Evolutionary conservation across 2,329 filamentous ascomycete genomes (phyloP).

Genomic region (Cladosporium sp.): DNA sequence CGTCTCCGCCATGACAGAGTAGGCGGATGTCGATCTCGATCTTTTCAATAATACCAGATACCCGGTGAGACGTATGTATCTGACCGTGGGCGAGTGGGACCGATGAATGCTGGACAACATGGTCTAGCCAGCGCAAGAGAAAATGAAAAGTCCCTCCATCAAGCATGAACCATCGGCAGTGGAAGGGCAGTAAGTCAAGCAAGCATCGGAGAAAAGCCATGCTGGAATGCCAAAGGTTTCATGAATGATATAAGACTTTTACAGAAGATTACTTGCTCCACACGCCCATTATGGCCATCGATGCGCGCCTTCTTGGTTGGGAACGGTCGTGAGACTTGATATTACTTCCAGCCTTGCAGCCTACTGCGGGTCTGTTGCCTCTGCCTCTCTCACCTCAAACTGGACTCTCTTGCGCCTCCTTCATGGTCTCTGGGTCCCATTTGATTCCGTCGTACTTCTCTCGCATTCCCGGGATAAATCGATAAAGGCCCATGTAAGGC

Average conservation of each 20-base stretch:
- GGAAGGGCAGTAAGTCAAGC: not conserved
- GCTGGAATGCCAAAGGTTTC: too few species aligned
- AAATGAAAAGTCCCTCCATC: too few species aligned
- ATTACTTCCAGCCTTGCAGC: not conserved
- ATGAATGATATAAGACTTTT: not conserved
- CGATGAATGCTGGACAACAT: too few species aligned
- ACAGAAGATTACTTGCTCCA: not conserved
- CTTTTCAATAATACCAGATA: not conserved
- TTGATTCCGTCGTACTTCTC: slow-evolving; percentile 28
- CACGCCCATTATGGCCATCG: not conserved
- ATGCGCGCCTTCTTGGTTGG: too few species aligned
- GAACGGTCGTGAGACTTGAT: too few species aligned
- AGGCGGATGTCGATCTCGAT: not conserved
- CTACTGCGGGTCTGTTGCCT: not conserved
- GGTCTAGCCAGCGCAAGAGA: not conserved
- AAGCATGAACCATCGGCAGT: too few species aligned
- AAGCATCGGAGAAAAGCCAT: not conserved
- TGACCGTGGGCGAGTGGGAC: not conserved
- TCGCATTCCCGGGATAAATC: slow-evolving; percentile 36
- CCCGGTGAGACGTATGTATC: not conserved
- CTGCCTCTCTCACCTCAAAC: not conserved
- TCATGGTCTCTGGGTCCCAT: slow-evolving; percentile 28
- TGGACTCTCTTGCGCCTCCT: slow-evolving; percentile 18
- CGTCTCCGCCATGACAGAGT: not conserved
- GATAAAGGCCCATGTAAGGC: slow-evolving; percentile 63